phyloP scores from a whole-genome alignment of 225 moss, liverwort and hornwort species.

The Climacium dendroides region DNA sequence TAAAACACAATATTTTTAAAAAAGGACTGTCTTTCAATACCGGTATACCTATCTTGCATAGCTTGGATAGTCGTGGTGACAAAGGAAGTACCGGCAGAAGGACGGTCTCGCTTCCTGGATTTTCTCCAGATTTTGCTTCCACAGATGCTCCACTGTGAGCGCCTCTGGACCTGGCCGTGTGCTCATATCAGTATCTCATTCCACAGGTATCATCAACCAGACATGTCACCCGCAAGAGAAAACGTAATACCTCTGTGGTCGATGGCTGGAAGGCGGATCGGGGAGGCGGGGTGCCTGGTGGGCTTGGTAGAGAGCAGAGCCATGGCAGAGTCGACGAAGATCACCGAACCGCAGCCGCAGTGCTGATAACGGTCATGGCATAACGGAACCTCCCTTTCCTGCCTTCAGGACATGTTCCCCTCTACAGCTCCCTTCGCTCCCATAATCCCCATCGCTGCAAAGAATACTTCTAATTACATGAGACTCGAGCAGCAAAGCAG shows the following conservation, averaged over 20 bases:
- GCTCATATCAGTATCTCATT: background rate
- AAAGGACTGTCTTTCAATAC: background rate
- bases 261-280: slow-evolving; percentile 6
- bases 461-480: background rate
- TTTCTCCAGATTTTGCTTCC: slow-evolving; percentile 17
- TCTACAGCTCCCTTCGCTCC: background rate
- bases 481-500: background rate
- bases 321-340: slow-evolving; percentile 3
- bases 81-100: slow-evolving; percentile 9
- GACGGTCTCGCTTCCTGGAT: slow-evolving; percentile 24
- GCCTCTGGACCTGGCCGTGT: background rate
- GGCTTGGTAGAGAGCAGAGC: slow-evolving; percentile 3
- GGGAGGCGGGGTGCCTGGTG: background rate
- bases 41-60: background rate
- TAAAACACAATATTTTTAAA: background rate
- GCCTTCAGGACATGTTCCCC: slow-evolving; percentile 4
- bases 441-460: background rate
- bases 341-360: background rate
- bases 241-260: background rate
- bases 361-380: slow-evolving; percentile 27
- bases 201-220: background rate
- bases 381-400: slow-evolving; percentile 9
- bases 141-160: slow-evolving; percentile 15
- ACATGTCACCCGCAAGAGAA: background rate
- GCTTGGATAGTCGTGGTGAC: background rate